Percentiles rank a stretch among this genome's conserved stretches.
Evolutionary conservation across 1,284 basidiomycete genomes (phyloP).

Genomic region (Sanghuangporus weigelae): DNA sequence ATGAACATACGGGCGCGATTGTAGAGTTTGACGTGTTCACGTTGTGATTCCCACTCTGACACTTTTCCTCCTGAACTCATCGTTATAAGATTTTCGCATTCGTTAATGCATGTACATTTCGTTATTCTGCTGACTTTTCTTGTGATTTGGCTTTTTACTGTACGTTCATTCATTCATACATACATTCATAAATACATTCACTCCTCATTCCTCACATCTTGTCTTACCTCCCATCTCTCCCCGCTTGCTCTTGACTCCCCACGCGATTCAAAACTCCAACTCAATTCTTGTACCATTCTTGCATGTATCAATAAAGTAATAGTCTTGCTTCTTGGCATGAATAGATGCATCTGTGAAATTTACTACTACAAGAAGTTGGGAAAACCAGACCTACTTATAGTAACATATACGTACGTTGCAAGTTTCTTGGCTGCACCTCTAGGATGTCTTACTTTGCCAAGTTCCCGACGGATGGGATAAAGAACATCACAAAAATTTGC

Average conservation of each 20-base stretch:
- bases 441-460: too few relatives aligned
- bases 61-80: not conserved
- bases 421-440: too few relatives aligned
- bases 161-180: too few relatives aligned
- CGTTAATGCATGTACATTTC: too few relatives aligned
- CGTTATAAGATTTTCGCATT: not conserved
- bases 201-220: not conserved
- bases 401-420: not conserved
- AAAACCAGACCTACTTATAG: not conserved
- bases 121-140: too few relatives aligned
- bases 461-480: too few relatives aligned
- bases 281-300: not conserved
- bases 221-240: not conserved
- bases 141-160: too few relatives aligned
- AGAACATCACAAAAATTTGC: too few relatives aligned
- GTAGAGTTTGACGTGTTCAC: constrained; percentile 12
- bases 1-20: constrained; percentile 1
- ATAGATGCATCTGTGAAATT: not conserved
- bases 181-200: too few relatives aligned
- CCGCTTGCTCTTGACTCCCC: not conserved
- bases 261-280: not conserved
- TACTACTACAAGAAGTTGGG: not conserved
- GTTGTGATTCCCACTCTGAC: not conserved
- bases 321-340: not conserved
- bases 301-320: not conserved